Conservation (phyloP, 495 filamentous ascomycete species). For the Hypoxylon rickii region DNA sequence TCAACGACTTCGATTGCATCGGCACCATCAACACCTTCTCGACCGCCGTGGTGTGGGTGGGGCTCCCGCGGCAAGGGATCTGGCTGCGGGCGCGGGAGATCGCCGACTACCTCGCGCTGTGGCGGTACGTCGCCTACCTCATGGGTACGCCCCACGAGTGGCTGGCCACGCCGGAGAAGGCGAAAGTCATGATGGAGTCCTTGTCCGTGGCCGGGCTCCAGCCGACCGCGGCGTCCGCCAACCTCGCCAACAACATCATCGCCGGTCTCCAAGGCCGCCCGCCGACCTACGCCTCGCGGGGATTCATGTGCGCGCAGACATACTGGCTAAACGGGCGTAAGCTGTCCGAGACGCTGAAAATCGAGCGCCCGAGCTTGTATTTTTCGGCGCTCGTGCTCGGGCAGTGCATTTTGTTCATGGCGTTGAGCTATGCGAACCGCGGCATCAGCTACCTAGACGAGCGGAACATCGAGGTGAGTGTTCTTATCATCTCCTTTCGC, state of each 20-base stretch:
- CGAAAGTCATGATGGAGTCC: slow-evolving; percentile 67
- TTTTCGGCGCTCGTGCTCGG: slow-evolving; percentile 66
- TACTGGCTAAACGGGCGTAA: slow-evolving; percentile 71
- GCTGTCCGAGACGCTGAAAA: slow-evolving; percentile 62
- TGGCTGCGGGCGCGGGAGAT: slow-evolving; percentile 65
- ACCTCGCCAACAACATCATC: slow-evolving; percentile 77
- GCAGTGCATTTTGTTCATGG: slow-evolving; percentile 69
- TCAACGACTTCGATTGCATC: slow-evolving; percentile 76
- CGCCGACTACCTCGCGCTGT: slow-evolving; percentile 72
- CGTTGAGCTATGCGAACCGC: slow-evolving; percentile 58
- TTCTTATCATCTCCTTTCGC: neutral
- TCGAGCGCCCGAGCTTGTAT: slow-evolving; percentile 60
- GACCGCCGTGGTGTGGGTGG: slow-evolving; percentile 66
- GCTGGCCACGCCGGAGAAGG: slow-evolving; percentile 58
- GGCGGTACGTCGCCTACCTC: slow-evolving; percentile 74
- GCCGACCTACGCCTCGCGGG: slow-evolving; percentile 63
- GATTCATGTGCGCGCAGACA: slow-evolving; percentile 68
- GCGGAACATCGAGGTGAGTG: slow-evolving; percentile 55
- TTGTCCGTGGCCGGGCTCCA: slow-evolving; percentile 64
- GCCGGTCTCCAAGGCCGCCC: slow-evolving; percentile 63
- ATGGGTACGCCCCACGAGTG: slow-evolving; percentile 67
- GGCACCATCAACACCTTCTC: slow-evolving; percentile 73
- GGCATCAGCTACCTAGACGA: slow-evolving; percentile 62
- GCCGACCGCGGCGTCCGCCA: slow-evolving; percentile 62
- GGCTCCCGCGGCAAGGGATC: slow-evolving; percentile 74